phyloP scores from a whole-genome alignment of 2,329 filamentous ascomycete genomes.

The Microdochium bolleyi region DNA sequence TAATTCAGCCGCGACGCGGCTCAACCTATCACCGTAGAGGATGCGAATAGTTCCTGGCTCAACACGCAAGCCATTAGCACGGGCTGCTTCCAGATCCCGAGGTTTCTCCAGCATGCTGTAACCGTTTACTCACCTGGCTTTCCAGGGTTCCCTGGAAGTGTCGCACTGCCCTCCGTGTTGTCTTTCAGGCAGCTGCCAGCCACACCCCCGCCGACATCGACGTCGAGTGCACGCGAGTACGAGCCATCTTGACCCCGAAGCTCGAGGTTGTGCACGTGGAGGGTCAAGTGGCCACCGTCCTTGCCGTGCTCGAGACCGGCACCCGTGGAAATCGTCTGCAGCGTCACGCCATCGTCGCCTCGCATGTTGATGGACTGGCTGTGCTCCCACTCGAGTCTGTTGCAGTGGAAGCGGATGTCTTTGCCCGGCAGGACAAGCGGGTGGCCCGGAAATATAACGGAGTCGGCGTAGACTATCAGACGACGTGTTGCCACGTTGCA shows the following conservation, averaged over 20 bases:
- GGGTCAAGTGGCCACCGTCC: neutral
- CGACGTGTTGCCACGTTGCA: neutral
- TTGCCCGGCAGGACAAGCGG: neutral
- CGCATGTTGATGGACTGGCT: neutral
- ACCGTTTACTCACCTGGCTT: neutral
- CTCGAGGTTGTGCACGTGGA: neutral
- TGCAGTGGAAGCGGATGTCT: neutral
- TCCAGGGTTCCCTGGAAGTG: no score
- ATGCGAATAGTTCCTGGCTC: neutral
- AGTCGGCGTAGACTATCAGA: neutral
- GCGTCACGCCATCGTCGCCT: neutral
- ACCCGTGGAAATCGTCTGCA: neutral
- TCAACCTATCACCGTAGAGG: neutral
- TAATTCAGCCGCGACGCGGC: neutral
- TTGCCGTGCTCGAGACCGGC: neutral
- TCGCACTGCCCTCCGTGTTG: no score
- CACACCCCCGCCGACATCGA: neutral
- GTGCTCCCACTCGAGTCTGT: neutral
- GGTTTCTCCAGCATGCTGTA: neutral
- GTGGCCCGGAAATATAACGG: neutral
- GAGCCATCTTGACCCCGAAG: neutral
- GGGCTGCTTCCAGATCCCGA: neutral
- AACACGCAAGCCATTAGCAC: no score
- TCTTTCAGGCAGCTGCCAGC: no score
- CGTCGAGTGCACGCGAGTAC: neutral